Evolutionary conservation across 768 basidiomycete species (phyloP).

Genomic region (Clavaria fumosa): DNA sequence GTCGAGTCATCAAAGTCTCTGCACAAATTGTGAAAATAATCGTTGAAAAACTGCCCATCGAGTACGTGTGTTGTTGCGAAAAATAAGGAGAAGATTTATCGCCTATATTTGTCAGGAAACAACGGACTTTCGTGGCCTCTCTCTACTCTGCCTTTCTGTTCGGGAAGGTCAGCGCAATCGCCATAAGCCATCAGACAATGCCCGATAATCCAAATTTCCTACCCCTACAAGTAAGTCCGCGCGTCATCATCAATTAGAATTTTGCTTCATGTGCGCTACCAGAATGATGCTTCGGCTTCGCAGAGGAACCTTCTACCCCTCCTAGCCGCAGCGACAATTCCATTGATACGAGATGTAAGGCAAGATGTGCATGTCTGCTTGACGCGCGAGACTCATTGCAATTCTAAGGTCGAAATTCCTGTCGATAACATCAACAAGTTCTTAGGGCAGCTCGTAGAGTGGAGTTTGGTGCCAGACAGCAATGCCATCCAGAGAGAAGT

Average conservation of each 20-base stretch:
- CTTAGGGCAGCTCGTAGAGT: constrained; percentile 38
- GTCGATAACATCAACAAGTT: constrained; percentile 34
- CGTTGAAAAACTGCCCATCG: constrained; percentile 40
- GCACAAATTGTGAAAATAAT: constrained; percentile 55
- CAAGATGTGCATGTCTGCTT: background rate
- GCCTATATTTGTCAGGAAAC: constrained; percentile 31
- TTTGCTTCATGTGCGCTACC: constrained; percentile 8
- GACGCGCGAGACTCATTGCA: constrained; percentile 1
- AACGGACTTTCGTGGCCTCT: constrained; percentile 36
- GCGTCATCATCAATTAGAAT: background rate
- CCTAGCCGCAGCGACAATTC: constrained; percentile 49
- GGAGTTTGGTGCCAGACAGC: constrained; percentile 37
- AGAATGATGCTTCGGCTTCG: constrained; percentile 27
- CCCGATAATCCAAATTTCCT: constrained; percentile 23
- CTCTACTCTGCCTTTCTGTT: constrained; percentile 41
- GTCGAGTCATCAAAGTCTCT: constrained; percentile 42
- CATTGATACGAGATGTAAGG: constrained; percentile 51
- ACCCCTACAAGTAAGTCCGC: constrained; percentile 34
- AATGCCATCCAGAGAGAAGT: constrained; percentile 38
- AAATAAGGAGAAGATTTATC: constrained; percentile 1
- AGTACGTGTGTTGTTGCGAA: constrained; percentile 35
- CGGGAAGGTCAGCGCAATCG: constrained; percentile 36
- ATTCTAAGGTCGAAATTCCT: constrained; percentile 33
- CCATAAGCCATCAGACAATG: constrained; percentile 40
- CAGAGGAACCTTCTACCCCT: constrained; percentile 55